Base-by-base conservation (phyloP, 2,329 filamentous ascomycete species). In the Lasiodiplodia sp. region DNA sequence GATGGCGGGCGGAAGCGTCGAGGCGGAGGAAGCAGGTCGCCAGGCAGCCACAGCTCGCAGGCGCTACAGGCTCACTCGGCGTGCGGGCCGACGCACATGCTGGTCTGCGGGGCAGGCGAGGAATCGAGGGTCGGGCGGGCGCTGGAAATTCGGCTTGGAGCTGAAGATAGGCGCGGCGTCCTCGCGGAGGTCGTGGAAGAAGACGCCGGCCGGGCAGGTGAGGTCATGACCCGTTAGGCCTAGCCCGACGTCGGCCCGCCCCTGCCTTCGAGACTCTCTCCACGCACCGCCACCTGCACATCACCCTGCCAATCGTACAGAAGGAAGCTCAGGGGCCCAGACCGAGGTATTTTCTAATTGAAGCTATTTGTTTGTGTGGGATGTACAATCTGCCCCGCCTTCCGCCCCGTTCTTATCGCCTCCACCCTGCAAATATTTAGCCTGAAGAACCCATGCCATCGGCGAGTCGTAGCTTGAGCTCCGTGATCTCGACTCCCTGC, bases 41-140 rank as follows among this genome's bases (percentile, higher is more conserved):
- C 60, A 64, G 60, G 60, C 60, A 64, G 60, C 60, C 44, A 52
- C 60, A 40, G 47, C 58, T 62, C 58, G 40, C 38, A 34, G 23
- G 57, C 58, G 47, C 60, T 52, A 52, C 60, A 40, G 60, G 47
- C 60, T 64, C 60, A 64, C 28, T 21, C 60, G 21, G n/a, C 60
- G 31, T 28, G 60, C 28, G 21, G 47, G 47, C 31, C 28, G 47
- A 34, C 44, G 51, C 28, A 37, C 60, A 64, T 64, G 21, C 44
- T 52, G 60, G 31, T 25, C n/a, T 51, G 12, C 10, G 31, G 47
- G 8, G 31, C 31, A 49, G 60, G 47, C 47, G 21, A 38, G 60
- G 21, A 47, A n/a, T 47, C 18, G 44, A n/a, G 3, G 21, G 44
- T 47, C 44, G 44, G 40, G 44, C n/a, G 44, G 10, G 44, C 44